Percentiles rank a stretch among this genome's conserved stretches.
Conservation (phyloP, 2,329 filamentous ascomycete genomes). For the Pseudogymnoascus sp. region DNA sequence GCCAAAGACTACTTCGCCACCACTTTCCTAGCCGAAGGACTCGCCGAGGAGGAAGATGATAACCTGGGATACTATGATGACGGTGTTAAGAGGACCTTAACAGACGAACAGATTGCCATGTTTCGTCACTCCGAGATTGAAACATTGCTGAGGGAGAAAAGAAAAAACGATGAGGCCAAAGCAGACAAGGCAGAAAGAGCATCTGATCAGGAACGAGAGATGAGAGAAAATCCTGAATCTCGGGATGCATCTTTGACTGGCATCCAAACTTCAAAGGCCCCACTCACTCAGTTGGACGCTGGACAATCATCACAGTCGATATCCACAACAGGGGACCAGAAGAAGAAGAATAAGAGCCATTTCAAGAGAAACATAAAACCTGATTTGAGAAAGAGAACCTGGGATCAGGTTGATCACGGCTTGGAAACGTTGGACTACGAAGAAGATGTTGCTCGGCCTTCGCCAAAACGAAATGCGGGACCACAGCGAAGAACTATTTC, state of each 20-base stretch:
- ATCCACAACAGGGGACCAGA: background rate
- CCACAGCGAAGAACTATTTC: conserved; percentile 38
- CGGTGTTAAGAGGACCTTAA: conserved; percentile 79
- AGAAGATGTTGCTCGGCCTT: conserved; percentile 29
- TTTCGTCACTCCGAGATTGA: conserved; percentile 86
- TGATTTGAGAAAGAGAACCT: conserved; percentile 56
- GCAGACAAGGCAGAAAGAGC: background rate
- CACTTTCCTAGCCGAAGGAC: conserved; percentile 36
- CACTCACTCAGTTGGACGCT: background rate
- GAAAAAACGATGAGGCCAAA: conserved; percentile 23
- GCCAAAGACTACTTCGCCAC: conserved; percentile 39
- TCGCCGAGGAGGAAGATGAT: conserved; percentile 48
- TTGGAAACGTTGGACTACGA: conserved; percentile 54
- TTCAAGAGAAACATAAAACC: conserved; percentile 41
- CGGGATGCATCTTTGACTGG: background rate
- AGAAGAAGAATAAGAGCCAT: conserved; percentile 29
- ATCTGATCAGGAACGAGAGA: background rate
- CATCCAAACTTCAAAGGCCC: background rate
- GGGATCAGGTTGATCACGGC: conserved; percentile 56
- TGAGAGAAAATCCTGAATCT: background rate
- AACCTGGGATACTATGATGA: conserved; percentile 77
- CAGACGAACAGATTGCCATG: conserved; percentile 81
- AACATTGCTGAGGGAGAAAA: conserved; percentile 49
- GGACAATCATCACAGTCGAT: background rate
- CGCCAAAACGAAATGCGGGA: conserved; percentile 22